phyloP scores from a whole-genome alignment of 2,329 filamentous ascomycete genomes.

The Aphanoascus verrucosus region DNA sequence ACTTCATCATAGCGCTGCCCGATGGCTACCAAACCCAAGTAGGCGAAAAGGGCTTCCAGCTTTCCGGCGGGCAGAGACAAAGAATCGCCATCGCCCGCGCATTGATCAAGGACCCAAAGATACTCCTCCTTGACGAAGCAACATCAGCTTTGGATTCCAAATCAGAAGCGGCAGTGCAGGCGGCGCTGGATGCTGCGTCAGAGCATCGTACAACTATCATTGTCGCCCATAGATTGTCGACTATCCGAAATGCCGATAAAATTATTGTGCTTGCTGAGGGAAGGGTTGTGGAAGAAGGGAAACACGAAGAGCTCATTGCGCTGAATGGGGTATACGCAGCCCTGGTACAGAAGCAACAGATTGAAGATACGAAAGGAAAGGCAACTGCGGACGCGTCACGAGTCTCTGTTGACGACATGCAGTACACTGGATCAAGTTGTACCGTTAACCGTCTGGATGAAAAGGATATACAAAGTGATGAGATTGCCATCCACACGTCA shows the following conservation, averaged over 20 bases:
- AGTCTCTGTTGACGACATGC: no score
- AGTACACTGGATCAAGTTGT: constrained; percentile 34
- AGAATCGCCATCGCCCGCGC: constrained; percentile 34
- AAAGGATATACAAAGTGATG: no score
- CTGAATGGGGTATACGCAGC: constrained; percentile 37
- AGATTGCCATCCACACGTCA: no score
- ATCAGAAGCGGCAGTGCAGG: constrained; percentile 38
- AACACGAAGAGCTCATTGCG: constrained; percentile 43
- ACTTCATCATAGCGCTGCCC: constrained; percentile 50
- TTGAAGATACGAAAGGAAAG: no score
- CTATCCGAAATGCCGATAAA: constrained; percentile 55
- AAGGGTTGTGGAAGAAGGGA: constrained; percentile 48
- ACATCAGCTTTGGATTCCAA: constrained; percentile 40
- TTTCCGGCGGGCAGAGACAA: constrained; percentile 44
- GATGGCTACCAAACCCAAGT: constrained; percentile 40
- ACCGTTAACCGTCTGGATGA: no score
- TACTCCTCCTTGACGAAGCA: constrained; percentile 41
- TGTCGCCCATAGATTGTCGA: constrained; percentile 53
- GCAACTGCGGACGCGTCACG: no score
- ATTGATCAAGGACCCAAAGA: constrained; percentile 33
- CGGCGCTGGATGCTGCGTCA: constrained; percentile 37
- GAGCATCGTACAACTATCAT: constrained; percentile 42
- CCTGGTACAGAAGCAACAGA: constrained; percentile 24
- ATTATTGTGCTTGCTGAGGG: constrained; percentile 56
- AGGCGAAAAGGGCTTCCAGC: constrained; percentile 41